Evolutionary conservation across 805 yeast genomes (phyloP).

Genomic region (Scheffersomyces lignosus): DNA sequence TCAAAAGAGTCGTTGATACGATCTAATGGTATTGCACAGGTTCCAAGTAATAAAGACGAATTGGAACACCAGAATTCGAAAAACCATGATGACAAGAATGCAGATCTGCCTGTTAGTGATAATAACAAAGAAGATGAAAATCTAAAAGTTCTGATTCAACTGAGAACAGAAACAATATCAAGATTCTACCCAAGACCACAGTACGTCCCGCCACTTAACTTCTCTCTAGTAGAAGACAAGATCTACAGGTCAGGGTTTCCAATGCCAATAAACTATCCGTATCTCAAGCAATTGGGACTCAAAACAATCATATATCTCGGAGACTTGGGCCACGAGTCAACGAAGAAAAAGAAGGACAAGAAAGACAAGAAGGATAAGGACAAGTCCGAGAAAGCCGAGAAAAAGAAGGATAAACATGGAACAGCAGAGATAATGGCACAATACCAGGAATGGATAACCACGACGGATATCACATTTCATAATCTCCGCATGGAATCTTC

Average conservation of each 20-base stretch:
- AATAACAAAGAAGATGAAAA: no score
- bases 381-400: conserved; percentile 9
- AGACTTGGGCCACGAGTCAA: conserved; percentile 47
- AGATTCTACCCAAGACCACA: conserved; percentile 15
- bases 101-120: no score
- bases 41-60: no score
- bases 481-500: conserved; percentile 68
- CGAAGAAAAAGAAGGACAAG: conserved; percentile 14
- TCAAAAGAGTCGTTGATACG: no score
- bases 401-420: conserved; percentile 45
- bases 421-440: conserved; percentile 51
- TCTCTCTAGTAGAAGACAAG: conserved; percentile 83
- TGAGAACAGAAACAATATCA: no score
- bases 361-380: conserved; percentile 7
- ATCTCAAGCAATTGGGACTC: conserved; percentile 64
- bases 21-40: no score
- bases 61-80: no score
- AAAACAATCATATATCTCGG: conserved; percentile 82
- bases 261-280: conserved; percentile 80
- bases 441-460: conserved; percentile 66
- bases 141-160: no score
- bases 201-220: conserved; percentile 87
- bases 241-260: conserved; percentile 95
- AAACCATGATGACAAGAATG: no score
- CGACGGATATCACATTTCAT: conserved; percentile 53